phyloP scores from a whole-genome alignment of 306 rosid species.

The Datisca glomerata region DNA sequence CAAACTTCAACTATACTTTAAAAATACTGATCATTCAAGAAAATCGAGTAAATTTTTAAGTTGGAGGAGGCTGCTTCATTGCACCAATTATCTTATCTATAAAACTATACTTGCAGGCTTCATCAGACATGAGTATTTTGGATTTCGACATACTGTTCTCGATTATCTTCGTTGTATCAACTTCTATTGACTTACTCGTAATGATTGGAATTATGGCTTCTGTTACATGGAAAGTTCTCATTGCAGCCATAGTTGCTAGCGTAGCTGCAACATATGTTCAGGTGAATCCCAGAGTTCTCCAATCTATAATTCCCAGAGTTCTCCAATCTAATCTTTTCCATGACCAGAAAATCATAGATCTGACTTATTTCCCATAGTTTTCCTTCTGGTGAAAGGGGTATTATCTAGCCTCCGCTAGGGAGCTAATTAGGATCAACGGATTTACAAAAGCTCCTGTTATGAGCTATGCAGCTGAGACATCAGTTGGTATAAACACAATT shows the following conservation, averaged over 20 bases:
- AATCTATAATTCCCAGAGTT: too few relatives aligned
- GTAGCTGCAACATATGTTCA: slow-evolving; percentile 44
- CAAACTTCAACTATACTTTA: background rate
- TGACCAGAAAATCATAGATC: background rate
- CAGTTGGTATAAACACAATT: slow-evolving; percentile 66
- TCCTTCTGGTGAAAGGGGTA: slow-evolving; percentile 27
- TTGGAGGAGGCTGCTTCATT: too few relatives aligned
- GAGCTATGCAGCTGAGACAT: slow-evolving; percentile 67
- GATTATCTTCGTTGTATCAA: slow-evolving; percentile 17
- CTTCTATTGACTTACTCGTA: slow-evolving; percentile 21
- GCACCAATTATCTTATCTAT: too few relatives aligned
- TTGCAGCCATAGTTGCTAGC: slow-evolving; percentile 40
- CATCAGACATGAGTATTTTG: slow-evolving; percentile 69
- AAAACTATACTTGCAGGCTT: slow-evolving; percentile 42
- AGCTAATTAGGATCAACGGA: slow-evolving; percentile 74
- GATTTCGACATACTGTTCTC: slow-evolving; percentile 67
- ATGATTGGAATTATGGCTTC: slow-evolving; percentile 41
- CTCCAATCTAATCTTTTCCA: background rate
- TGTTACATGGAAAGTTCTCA: slow-evolving; percentile 76
- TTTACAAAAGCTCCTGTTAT: slow-evolving; percentile 80
- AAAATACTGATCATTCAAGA: background rate
- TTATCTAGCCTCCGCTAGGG: slow-evolving; percentile 66
- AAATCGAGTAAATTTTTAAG: slow-evolving; percentile 1
- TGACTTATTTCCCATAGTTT: background rate
- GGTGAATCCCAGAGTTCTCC: too few relatives aligned